phyloP scores from a whole-genome alignment of 805 yeast genomes.

The Kluyveromyces lactis region DNA sequence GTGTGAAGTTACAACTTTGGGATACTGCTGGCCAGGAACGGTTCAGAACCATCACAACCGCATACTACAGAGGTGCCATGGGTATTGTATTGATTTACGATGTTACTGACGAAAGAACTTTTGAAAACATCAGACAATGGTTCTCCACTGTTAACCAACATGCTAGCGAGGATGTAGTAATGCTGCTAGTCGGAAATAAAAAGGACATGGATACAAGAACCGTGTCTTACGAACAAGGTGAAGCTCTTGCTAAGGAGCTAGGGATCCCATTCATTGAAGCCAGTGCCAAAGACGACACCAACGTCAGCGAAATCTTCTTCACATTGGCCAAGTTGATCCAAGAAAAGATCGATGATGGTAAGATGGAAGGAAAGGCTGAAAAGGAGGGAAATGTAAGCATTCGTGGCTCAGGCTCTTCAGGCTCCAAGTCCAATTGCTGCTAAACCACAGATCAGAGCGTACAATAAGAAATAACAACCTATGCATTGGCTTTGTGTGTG shows the following conservation, averaged over 20 bases:
- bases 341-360: conserved; percentile 54
- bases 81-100: conserved; percentile 80
- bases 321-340: conserved; percentile 80
- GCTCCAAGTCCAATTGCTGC: conserved; percentile 46
- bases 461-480: too few species aligned
- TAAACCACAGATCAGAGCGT: conserved; percentile 22
- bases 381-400: conserved; percentile 35
- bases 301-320: conserved; percentile 87
- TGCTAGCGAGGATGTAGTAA: conserved; percentile 92
- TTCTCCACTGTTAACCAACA: conserved; percentile 91
- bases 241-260: conserved; percentile 74
- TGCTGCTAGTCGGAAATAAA: conserved; percentile 92
- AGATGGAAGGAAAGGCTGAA: conserved; percentile 47
- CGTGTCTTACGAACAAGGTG: conserved; percentile 86
- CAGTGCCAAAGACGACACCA: conserved; percentile 86
- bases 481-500: too few species aligned
- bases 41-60: conserved; percentile 90
- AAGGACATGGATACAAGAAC: conserved; percentile 85
- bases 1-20: conserved; percentile 92
- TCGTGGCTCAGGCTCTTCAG: conserved; percentile 38
- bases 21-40: conserved; percentile 98
- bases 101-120: conserved; percentile 83
- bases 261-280: conserved; percentile 92
- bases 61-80: conserved; percentile 85
- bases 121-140: conserved; percentile 91